Evolutionary conservation across 768 basidiomycete genomes (phyloP).

Genomic region (Calocybe indica): DNA sequence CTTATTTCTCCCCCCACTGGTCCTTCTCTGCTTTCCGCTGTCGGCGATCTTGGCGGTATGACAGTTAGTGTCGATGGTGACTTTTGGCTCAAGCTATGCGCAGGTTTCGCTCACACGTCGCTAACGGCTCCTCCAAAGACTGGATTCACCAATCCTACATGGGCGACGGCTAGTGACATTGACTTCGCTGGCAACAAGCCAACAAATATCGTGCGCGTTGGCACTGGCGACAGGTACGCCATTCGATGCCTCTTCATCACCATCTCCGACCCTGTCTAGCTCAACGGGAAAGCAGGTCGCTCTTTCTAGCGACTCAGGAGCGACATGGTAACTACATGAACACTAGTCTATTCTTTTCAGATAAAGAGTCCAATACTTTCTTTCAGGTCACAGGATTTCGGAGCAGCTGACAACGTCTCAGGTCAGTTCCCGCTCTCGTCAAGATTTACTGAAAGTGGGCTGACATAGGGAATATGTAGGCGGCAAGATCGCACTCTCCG

Average conservation of each 20-base stretch:
- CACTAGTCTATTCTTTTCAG: neutral
- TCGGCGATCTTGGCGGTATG: conserved; percentile 49
- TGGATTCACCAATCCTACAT: conserved; percentile 38
- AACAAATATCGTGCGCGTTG: conserved; percentile 44
- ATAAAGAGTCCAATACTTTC: neutral
- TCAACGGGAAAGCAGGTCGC: conserved; percentile 50
- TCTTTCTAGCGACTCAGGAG: conserved; percentile 47
- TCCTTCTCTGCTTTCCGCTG: conserved; percentile 47
- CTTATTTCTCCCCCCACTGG: conserved; percentile 61
- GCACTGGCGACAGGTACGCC: conserved; percentile 40
- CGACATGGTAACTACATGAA: conserved; percentile 34
- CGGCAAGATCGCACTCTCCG: conserved; percentile 42
- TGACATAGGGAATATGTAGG: conserved; percentile 13
- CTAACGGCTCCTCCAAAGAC: conserved; percentile 34
- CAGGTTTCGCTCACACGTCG: conserved; percentile 44
- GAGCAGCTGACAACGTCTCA: conserved; percentile 42
- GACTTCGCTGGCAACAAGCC: conserved; percentile 51
- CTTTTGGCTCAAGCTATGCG: neutral
- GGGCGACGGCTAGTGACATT: conserved; percentile 40
- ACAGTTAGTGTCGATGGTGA: no score
- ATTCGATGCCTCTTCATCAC: neutral
- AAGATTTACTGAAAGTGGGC: neutral
- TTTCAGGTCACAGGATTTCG: conserved; percentile 43
- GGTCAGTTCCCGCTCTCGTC: conserved; percentile 14
- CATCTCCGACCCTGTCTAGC: conserved; percentile 12